A percentile compares a stretch with the other conserved stretches of the same genome.
These are phyloP conservation scores for Globisporangium megalacanthum DNA, from an alignment of 352 stramenopile genomes.

Conservation along the genomic window DNA sequence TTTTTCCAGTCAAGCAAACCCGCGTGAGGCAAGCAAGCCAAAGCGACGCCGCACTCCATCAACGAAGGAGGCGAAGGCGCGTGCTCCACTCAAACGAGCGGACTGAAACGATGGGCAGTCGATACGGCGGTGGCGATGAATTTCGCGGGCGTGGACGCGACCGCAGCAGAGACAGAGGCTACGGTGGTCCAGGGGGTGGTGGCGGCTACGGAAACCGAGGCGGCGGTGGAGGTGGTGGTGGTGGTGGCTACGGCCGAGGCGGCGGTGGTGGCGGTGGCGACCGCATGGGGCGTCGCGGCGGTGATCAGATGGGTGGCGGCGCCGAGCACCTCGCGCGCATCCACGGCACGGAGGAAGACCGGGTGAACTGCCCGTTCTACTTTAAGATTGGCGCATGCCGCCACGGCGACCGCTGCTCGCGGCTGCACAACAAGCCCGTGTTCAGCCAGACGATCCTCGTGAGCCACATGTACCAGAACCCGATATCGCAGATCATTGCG, in stretches of 20 bases:
- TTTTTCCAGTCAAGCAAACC: not conserved
- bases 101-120: constrained; percentile 40
- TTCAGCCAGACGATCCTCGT: constrained; percentile 99
- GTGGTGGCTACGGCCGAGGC: constrained; percentile 21
- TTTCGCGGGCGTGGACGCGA: constrained; percentile 57
- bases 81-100: not conserved
- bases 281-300: constrained; percentile 30
- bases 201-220: constrained; percentile 61
- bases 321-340: constrained; percentile 96
- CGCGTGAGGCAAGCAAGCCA: not conserved
- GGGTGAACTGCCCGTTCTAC: constrained; percentile 99
- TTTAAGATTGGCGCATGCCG: constrained; percentile 99
- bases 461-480: constrained; percentile 98
- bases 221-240: constrained; percentile 57
- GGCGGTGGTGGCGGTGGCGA: constrained; percentile 51
- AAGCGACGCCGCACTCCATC: not conserved
- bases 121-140: constrained; percentile 66
- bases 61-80: not conserved
- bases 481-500: constrained; percentile 84
- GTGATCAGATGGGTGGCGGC: constrained; percentile 65
- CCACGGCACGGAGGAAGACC: constrained; percentile 96
- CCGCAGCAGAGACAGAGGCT: constrained; percentile 50
- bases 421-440: constrained; percentile 97
- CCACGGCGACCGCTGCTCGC: constrained; percentile 98
- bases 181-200: constrained; percentile 39